phyloP scores from a whole-genome alignment of 352 stramenopile species.

The Phytophthora boehmeriae region DNA sequence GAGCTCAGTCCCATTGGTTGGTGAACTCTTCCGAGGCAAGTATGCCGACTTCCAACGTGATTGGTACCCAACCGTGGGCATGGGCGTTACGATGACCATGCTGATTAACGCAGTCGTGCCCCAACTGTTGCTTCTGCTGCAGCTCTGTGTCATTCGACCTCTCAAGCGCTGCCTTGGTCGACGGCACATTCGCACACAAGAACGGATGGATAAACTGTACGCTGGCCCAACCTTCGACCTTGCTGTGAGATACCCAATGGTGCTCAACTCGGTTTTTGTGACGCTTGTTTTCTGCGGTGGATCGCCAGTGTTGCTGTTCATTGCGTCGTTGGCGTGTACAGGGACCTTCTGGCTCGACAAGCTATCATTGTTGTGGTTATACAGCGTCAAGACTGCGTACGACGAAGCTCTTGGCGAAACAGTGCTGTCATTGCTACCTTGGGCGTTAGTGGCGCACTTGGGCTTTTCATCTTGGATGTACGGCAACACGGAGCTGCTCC shows the following conservation, averaged over 20 bases:
- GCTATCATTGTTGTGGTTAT: conserved; percentile 74
- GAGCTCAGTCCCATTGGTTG: conserved; percentile 43
- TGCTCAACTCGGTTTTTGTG: conserved; percentile 88
- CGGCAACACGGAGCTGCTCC: conserved; percentile 71
- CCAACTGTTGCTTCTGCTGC: conserved; percentile 60
- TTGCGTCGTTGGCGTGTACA: conserved; percentile 61
- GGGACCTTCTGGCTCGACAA: conserved; percentile 87
- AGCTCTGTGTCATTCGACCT: conserved; percentile 66
- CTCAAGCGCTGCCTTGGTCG: conserved; percentile 45
- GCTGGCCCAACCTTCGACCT: conserved; percentile 77
- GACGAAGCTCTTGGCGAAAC: conserved; percentile 77
- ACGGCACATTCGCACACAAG: conserved; percentile 63
- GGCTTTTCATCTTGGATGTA: conserved; percentile 88
- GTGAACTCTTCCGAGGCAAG: conserved; percentile 76
- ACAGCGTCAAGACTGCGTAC: conserved; percentile 82
- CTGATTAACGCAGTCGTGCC: conserved; percentile 81
- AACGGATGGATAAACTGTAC: conserved; percentile 82
- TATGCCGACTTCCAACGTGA: conserved; percentile 85
- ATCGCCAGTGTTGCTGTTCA: conserved; percentile 80
- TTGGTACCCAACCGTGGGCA: conserved; percentile 89
- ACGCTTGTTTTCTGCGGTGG: conserved; percentile 84
- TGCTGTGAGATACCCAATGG: conserved; percentile 78
- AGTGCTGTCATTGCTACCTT: conserved; percentile 62
- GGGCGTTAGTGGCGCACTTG: conserved; percentile 73
- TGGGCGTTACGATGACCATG: conserved; percentile 89